Evolutionary conservation across 2,329 filamentous ascomycete species (phyloP).

Genomic region (Exophiala aquamarina): DNA sequence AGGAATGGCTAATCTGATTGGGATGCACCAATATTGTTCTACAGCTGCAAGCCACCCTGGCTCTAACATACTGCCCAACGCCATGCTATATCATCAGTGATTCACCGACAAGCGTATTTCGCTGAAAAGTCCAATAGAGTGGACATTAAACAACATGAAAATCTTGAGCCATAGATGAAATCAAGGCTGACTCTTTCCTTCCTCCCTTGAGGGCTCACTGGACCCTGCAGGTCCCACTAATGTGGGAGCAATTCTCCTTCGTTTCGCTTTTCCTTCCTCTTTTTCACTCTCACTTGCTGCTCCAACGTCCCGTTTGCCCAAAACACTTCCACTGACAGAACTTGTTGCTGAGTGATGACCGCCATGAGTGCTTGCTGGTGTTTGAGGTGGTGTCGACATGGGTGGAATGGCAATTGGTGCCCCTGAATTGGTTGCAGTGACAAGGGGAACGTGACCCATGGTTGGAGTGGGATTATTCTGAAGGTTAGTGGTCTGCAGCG

Average conservation of each 20-base stretch:
- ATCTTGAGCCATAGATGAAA: neutral
- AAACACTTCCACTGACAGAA: constrained; percentile 53
- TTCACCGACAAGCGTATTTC: neutral
- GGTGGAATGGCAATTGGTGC: constrained; percentile 56
- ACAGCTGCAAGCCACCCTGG: neutral
- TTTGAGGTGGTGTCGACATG: constrained; percentile 87
- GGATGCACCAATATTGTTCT: neutral
- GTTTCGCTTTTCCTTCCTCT: constrained; percentile 31
- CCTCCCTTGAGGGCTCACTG: constrained; percentile 11
- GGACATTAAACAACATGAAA: neutral
- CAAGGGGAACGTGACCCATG: constrained; percentile 71
- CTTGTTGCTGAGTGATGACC: constrained; percentile 54
- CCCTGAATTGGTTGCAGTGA: constrained; percentile 69
- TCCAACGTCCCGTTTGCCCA: constrained; percentile 51
- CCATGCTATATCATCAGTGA: constrained; percentile 17
- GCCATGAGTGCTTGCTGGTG: constrained; percentile 58
- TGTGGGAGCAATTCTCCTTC: constrained; percentile 34
- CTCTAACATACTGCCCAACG: constrained; percentile 7
- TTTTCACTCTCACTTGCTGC: constrained; percentile 46
- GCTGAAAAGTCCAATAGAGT: neutral
- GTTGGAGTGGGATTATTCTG: constrained; percentile 78
- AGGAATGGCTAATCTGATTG: too few relatives aligned
- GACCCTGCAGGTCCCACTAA: constrained; percentile 26
- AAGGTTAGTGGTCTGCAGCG: constrained; percentile 47
- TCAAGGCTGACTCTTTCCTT: constrained; percentile 3